Percentiles rank a stretch among this genome's conserved stretches.
Conservation (phyloP, 2,329 filamentous ascomycete species). For the Escovopsis weberi region DNA sequence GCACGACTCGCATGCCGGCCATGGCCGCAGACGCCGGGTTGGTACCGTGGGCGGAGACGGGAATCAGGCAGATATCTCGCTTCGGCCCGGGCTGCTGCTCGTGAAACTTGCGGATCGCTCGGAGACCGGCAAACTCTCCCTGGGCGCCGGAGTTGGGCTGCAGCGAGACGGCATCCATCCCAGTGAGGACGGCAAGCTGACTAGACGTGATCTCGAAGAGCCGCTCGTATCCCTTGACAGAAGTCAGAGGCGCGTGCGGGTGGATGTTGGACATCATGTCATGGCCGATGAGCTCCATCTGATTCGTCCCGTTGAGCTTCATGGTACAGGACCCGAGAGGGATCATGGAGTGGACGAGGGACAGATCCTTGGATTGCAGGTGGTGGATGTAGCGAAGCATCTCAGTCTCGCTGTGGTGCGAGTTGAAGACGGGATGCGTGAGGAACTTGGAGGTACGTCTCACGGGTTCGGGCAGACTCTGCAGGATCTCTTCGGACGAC, state of each 20-base stretch:
- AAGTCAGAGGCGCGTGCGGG: conserved; percentile 55
- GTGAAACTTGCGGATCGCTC: conserved; percentile 75
- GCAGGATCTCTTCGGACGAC: conserved; percentile 21
- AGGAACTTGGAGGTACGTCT: conserved; percentile 62
- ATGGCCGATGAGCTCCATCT: conserved; percentile 79
- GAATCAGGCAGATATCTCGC: conserved; percentile 86
- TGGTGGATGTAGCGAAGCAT: conserved; percentile 87
- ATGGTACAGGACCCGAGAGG: conserved; percentile 94
- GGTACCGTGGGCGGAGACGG: conserved; percentile 87
- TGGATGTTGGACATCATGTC: conserved; percentile 66
- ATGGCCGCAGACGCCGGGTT: conserved; percentile 92
- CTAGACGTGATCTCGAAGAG: conserved; percentile 60
- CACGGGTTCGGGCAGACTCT: conserved; percentile 40
- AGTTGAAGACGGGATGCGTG: conserved; percentile 88
- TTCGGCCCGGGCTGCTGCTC: conserved; percentile 53
- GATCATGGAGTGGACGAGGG: conserved; percentile 93
- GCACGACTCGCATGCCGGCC: conserved; percentile 88
- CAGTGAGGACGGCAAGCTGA: conserved; percentile 71
- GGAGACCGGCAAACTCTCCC: conserved; percentile 83
- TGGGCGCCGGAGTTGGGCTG: conserved; percentile 95
- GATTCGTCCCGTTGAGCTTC: conserved; percentile 89
- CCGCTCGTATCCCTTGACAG: conserved; percentile 51
- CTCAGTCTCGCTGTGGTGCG: conserved; percentile 88
- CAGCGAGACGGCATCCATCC: conserved; percentile 76
- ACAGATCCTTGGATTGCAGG: conserved; percentile 86